Base-by-base conservation (phyloP, 192 early-diverging fungal species). In the Linnemannia hyalina region DNA sequence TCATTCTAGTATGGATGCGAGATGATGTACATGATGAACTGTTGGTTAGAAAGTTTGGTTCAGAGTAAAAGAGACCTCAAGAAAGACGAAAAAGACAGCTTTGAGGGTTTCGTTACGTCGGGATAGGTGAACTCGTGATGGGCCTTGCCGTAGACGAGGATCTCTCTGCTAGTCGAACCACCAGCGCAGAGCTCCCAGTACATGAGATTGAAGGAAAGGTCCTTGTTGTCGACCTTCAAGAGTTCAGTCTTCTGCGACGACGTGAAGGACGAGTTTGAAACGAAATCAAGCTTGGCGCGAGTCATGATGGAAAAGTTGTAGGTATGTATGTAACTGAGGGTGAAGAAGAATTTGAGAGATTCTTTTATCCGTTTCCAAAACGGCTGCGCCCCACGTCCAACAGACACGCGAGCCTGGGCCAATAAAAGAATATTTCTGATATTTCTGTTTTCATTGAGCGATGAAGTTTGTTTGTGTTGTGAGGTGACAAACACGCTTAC, bases 141-240 rank as follows among this genome's bases (percentile, higher is more conserved):
- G 32, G 38, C 63, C 20, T 78, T 74, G n/a, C 38, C 73, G 26
- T 74, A 63, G 20, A 29, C 52, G 23, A 85, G 74, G 26, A 85
- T 52, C 16, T 85, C 83, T 4, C 83, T 22, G 20, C 47, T 29
- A 23, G 78, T 80, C 10, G 83, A 80, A 15, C 78, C 83, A 2
- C 40, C 68, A 26, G 83, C 73, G 52, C 74, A 73, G 26, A 85
- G 76, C 1, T 76, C 60, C 78, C 77, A 85, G 70, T 85, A 85
- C 6, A 38, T 16, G 4, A 77, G 42, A 2, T 44, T 73, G 46
- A 78, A 85, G 16, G 15, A 4, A 7, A 82, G 63, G 26, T 82
- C 80, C 54, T 82, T 82, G 52, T 76, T 74, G 15, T 82, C 80
- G 32, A 55, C 60, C 47, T 75, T 49, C 49, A 82, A 38, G 36